Conservation (phyloP, 1,139 yeast species). For the Blastobotrys arbuscula region DNA sequence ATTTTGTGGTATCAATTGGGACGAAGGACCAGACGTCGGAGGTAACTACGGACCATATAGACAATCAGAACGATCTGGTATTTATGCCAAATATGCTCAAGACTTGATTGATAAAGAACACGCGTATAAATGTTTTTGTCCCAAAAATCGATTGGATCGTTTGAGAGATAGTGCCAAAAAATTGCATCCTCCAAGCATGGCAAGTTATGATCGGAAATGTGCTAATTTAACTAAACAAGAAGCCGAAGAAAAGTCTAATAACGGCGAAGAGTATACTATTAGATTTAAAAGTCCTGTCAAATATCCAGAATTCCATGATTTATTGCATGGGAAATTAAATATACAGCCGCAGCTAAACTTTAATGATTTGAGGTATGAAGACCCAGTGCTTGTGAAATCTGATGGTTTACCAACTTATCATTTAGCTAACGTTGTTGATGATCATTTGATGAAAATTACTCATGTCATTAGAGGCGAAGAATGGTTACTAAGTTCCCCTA, state of each 20-base stretch:
- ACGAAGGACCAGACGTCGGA: slow-evolving; percentile 74
- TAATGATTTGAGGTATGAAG: slow-evolving; percentile 73
- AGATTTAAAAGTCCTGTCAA: slow-evolving; percentile 55
- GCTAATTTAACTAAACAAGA: slow-evolving; percentile 40
- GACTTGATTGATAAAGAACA: slow-evolving; percentile 53
- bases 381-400: slow-evolving; percentile 80
- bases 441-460: slow-evolving; percentile 84
- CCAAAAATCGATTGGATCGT: slow-evolving; percentile 66
- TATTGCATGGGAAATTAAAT: slow-evolving; percentile 69
- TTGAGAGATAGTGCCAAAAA: slow-evolving; percentile 68
- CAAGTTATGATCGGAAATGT: slow-evolving; percentile 86
- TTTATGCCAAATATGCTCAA: slow-evolving; percentile 57
- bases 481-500: slow-evolving; percentile 95
- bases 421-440: slow-evolving; percentile 93
- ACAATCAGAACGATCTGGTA: slow-evolving; percentile 70
- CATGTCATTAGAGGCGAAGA: slow-evolving; percentile 97
- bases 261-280: slow-evolving; percentile 34
- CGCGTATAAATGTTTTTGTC: slow-evolving; percentile 84
- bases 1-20: slow-evolving; percentile 74
- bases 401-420: slow-evolving; percentile 96
- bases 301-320: slow-evolving; percentile 64
- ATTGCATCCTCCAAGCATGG: slow-evolving; percentile 83
- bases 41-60: slow-evolving; percentile 72
- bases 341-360: slow-evolving; percentile 75
- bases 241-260: slow-evolving; percentile 33